Base-by-base conservation (phyloP, 768 basidiomycete genomes). In the Aureoboletus auriporus region DNA sequence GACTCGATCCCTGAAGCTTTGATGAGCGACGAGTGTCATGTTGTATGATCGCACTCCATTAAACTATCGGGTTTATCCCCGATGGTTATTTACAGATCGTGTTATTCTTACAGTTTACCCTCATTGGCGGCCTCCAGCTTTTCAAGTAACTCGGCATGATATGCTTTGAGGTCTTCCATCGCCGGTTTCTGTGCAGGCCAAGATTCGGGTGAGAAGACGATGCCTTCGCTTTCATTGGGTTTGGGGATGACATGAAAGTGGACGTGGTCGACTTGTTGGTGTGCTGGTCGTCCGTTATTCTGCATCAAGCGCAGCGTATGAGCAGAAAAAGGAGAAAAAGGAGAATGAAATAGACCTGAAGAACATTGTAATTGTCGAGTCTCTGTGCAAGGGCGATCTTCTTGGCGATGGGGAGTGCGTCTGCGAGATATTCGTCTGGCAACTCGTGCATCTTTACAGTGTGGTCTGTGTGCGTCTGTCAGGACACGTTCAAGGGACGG, bases 211-310 rank as follows among this genome's bases (percentile, higher is more conserved):
- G 3, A 81, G 46, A 97, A 70, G 11, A 81, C 81, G 26, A 99
- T 75, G 5, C 95, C 95, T 56, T 87, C 82, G 0, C 8, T 31
- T 5, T 77, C 62, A 39, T 83, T 78, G 6, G 89, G 91, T 65
- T 96, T 97, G 4, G 94, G 93, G 52, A 97, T 94, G 57, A 97
- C 76, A 60, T 97, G 93, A 71, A 93, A 93, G 65, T 95, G 92
- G 12, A 93, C 91, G 58, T 95, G 93, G 46, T 83, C 79, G 26
- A 95, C 91, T 44, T 79, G 72, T 70, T 81, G 83, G 61, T 78
- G 83, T 46, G 78, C 86, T 56, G 77, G 68, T 35, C 71, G 64
- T 4, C 86, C 85, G 57, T 88, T 88, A 71, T 87, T 88, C 83
- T 84, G 54, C 28, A 23, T 17, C 3, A 8, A 3, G 16, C 17